Evolutionary conservation across 306 rosid species (phyloP).

Genomic region (Amphicarpaea edgeworthii): DNA sequence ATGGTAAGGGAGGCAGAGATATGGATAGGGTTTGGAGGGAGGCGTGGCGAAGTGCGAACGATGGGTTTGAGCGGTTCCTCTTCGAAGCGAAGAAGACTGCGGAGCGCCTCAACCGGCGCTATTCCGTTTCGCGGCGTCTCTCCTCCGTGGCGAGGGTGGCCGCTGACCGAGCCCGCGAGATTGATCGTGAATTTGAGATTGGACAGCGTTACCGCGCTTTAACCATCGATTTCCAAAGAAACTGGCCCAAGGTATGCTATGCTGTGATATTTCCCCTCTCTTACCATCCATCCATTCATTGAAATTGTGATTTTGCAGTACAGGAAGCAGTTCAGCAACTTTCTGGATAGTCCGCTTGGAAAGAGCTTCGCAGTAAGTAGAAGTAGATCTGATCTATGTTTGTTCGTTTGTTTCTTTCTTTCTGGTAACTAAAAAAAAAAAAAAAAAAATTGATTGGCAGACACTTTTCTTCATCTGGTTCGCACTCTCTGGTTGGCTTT

Average conservation of each 20-base stretch:
- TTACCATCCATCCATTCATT: too few relatives aligned
- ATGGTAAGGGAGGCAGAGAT: slow-evolving; percentile 40
- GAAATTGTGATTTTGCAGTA: slow-evolving; percentile 60
- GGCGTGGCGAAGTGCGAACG: slow-evolving; percentile 89
- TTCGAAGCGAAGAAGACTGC: slow-evolving; percentile 90
- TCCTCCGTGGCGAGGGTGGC: slow-evolving; percentile 63
- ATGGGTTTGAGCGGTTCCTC: slow-evolving; percentile 75
- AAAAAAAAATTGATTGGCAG: too few relatives aligned
- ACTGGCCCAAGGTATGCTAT: slow-evolving; percentile 68
- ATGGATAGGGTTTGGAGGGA: slow-evolving; percentile 71
- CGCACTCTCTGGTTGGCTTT: slow-evolving; percentile 97
- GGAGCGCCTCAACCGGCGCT: slow-evolving; percentile 82
- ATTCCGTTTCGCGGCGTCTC: slow-evolving; percentile 63
- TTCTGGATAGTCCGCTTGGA: slow-evolving; percentile 78
- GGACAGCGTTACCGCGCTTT: slow-evolving; percentile 75
- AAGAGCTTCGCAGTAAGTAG: slow-evolving; percentile 73
- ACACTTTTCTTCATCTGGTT: slow-evolving; percentile 95
- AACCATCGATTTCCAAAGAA: slow-evolving; percentile 72
- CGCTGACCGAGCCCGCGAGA: slow-evolving; percentile 70
- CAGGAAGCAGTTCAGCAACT: slow-evolving; percentile 69
- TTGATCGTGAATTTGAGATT: slow-evolving; percentile 89
- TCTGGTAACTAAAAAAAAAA: too few relatives aligned
- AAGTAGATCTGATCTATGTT: too few relatives aligned
- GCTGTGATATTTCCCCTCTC: too few relatives aligned
- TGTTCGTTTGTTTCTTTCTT: too few relatives aligned